Base-by-base conservation (phyloP, 768 basidiomycete genomes). In the Termitomyces sp. region DNA sequence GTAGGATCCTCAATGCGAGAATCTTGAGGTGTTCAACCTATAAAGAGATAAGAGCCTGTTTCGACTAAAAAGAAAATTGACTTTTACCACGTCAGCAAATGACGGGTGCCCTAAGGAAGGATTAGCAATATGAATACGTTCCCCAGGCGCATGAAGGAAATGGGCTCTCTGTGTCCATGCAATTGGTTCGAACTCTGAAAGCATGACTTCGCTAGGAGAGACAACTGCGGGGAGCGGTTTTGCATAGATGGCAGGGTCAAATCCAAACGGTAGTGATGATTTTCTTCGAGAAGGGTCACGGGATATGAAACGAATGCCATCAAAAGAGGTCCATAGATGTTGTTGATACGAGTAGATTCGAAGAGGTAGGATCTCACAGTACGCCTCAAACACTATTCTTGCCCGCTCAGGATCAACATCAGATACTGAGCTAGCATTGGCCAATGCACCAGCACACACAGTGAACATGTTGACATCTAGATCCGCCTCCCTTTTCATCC, bases 141-240 rank as follows among this genome's bases (percentile, higher is more conserved):
- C 65, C 20, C 65, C 51, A 5, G 76, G 77, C 22, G 66, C 61
- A 4, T 55, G 48, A 3, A 56, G 39, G 32, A 75, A 73, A 16
- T 67, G 54, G 2, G 70, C 79, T n/a, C 79, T 65, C 53, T 83
- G 80, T 4, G 78, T 79, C 81, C 81, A 83, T 7, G 75, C 75
- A 12, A 83, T 68, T 0, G 73, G 55, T 61, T 76, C 73, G 49
- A 68, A 73, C 36, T 75, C 68, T 18, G 65, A 47, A 34, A 69
- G 71, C 10, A 81, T 69, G 2, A 79, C 58, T 47, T 79, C 57
- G 6, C 44, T 61, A 0, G 80, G 79, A 0, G 73, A 63, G 2
- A 80, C 74, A 13, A 80, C 55, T 1, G 31, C 37, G 5, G 68
- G 71, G 22, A 79, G 61, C 8, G 46, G 54, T 1, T 58, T 59